A percentile compares a stretch with the other conserved stretches of the same genome.
These are phyloP conservation scores for Calonectria pauciramosa DNA, from an alignment of 2,329 filamentous ascomycete species.

Conservation along the genomic window DNA sequence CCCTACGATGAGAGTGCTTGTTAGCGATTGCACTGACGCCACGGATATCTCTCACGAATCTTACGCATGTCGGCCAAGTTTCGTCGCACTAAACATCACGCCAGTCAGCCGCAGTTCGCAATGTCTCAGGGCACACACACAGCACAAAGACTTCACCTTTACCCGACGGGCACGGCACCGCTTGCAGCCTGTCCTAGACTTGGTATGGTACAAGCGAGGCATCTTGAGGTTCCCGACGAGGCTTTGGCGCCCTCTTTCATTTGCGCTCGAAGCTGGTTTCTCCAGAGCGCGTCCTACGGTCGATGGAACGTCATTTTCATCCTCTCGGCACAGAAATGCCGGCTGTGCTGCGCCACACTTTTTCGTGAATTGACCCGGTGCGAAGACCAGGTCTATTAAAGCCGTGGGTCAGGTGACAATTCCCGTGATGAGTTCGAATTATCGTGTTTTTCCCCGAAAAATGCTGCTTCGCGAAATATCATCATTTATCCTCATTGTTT, in stretches of 20 bases:
- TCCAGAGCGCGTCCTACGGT: not conserved
- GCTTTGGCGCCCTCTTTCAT: not conserved
- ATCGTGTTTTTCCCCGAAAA: not conserved
- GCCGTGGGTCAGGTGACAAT: not conserved
- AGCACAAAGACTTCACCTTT: constrained; percentile 31
- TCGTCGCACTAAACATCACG: constrained; percentile 35
- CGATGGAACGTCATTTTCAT: not conserved
- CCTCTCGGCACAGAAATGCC: not conserved
- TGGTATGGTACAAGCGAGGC: constrained; percentile 46
- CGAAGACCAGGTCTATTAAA: not conserved
- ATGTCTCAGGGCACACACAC: not conserved
- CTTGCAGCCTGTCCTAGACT: constrained; percentile 46
- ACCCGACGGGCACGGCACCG: constrained; percentile 44
- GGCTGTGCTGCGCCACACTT: not conserved
- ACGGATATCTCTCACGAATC: not conserved
- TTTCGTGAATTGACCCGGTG: not conserved
- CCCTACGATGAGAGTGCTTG: constrained; percentile 15
- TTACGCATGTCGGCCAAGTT: constrained; percentile 37
- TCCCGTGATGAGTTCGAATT: not conserved
- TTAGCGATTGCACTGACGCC: not conserved
- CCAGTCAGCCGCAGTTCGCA: not conserved
- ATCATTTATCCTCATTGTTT: not conserved
- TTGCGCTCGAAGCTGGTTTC: not conserved
- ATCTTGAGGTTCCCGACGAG: constrained; percentile 20
- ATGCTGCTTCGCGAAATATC: not conserved